Base-by-base conservation (phyloP, 2,329 filamentous ascomycete genomes). In the Curvularia lunata region DNA sequence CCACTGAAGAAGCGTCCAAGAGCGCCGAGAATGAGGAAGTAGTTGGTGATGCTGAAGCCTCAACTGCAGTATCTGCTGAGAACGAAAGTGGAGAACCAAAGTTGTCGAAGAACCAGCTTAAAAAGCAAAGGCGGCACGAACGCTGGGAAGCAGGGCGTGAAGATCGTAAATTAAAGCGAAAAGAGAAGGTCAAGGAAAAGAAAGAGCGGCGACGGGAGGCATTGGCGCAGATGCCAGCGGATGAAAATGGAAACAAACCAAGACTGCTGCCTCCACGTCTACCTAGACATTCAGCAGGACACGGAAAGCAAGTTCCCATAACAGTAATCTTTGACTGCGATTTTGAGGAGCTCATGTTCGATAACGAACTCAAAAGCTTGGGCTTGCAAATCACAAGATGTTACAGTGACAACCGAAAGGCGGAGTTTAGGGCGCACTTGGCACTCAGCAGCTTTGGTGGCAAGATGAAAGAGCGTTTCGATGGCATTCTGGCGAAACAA, bases 341-440 rank as follows among this genome's bases (percentile, higher is more conserved):
- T 65, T 99, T 96, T 74, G 93, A 99, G 75, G 82, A 90, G 41
- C 85, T 93, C 71, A 99, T 99, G 95, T 84, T 83, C 49, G 90
- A 94, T 37, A 89, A 90, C 66, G 95, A 99, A 78, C 82, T 91
- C 28, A 88, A 93, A 54, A 97, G 92, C 4, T 83, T 99, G 12
- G 86, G 86, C 1, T 86, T 88, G 56, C 95, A 99, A 77, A 83
- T 99, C 61, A 96, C 92, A 8, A 83, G 95, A 55, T 90, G 86
- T 56, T 99, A 99, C 78, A 92, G 92, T 19, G 92, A 97, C 70
- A 98, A 97, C 77, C 86, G 85, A 58, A 86, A 84, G 55, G 83
- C 89, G 0, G 78, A 75, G 7, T 93, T 86, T 73, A 85, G 88
- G 50, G 82, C 88, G 7, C 89, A 96, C 76, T 74, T 98, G 45